Conservation (phyloP, 192 early-diverging fungal species). For the Fimicolochytrium jonesii region DNA sequence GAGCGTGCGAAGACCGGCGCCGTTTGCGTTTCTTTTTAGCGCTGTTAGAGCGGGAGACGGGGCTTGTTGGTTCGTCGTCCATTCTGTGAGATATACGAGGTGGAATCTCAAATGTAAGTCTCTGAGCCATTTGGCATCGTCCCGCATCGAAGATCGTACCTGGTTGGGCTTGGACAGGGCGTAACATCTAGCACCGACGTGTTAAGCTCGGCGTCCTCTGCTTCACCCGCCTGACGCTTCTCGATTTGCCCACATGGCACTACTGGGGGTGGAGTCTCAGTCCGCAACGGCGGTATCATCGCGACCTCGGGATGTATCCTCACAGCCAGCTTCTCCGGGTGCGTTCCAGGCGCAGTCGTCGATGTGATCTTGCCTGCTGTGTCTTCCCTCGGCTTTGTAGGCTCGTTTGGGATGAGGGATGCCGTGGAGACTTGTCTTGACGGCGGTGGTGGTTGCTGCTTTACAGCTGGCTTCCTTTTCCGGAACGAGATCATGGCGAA, state of each 20-base stretch:
- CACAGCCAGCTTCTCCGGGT: neutral
- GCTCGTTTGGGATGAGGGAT: neutral
- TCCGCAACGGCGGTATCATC: no score
- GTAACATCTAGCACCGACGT: neutral
- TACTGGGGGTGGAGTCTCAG: no score
- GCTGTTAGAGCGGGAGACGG: neutral
- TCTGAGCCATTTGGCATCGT: neutral
- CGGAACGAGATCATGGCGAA: neutral
- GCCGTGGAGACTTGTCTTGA: neutral
- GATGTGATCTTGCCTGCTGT: neutral
- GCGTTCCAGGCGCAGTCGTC: neutral
- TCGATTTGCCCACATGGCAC: neutral
- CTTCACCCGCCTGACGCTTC: neutral
- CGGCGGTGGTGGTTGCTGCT: neutral
- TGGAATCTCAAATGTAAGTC: neutral
- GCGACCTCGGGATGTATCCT: neutral
- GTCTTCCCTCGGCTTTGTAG: neutral
- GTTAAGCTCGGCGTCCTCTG: neutral
- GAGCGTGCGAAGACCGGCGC: slow-evolving; percentile 8
- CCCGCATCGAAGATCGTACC: neutral
- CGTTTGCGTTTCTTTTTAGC: slow-evolving; percentile 23
- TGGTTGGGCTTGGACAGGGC: neutral
- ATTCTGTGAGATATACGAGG: neutral
- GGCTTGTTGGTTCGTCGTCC: neutral
- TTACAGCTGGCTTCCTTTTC: neutral